Conservation (phyloP, 2,329 filamentous ascomycete species). For the Volutella citrinella region DNA sequence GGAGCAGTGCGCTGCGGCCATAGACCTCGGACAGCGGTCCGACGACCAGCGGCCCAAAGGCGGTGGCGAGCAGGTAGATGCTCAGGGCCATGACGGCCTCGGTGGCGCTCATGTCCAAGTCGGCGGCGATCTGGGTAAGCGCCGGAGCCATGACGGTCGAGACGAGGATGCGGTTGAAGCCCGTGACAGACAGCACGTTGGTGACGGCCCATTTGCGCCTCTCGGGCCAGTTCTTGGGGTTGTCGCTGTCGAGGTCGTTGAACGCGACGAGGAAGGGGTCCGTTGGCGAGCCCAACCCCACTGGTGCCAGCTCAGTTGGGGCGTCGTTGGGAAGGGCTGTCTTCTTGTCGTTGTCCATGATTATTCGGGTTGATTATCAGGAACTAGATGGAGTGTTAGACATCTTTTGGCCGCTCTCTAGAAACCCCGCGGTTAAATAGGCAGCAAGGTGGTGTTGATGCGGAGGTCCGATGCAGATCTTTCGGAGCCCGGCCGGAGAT, state of each 20-base stretch:
- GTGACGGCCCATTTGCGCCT: conserved; percentile 48
- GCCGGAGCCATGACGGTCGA: conserved; percentile 52
- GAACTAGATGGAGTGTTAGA: too few species aligned
- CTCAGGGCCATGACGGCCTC: conserved; percentile 47
- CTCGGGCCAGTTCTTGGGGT: conserved; percentile 38
- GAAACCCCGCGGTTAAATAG: too few species aligned
- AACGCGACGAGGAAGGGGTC: conserved; percentile 27
- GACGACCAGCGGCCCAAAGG: conserved; percentile 41
- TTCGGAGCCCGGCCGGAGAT: too few species aligned
- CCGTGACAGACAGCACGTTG: conserved; percentile 44
- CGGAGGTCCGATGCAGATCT: too few species aligned
- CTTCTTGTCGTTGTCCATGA: too few species aligned
- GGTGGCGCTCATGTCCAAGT: conserved; percentile 47
- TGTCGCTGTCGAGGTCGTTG: conserved; percentile 29
- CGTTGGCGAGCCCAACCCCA: too few species aligned
- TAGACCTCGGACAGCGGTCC: conserved; percentile 48
- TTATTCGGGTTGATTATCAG: too few species aligned
- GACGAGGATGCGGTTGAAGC: conserved; percentile 50
- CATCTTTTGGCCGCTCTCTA: too few species aligned
- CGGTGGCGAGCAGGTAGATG: conserved; percentile 41
- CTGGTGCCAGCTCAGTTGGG: too few species aligned
- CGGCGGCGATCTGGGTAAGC: conserved; percentile 44
- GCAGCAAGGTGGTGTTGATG: too few species aligned
- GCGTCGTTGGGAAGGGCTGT: too few species aligned
- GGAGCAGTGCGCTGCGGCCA: conserved; percentile 40